Conservation (phyloP, 2,329 filamentous ascomycete genomes). For the Erysiphe neolycopersici region DNA sequence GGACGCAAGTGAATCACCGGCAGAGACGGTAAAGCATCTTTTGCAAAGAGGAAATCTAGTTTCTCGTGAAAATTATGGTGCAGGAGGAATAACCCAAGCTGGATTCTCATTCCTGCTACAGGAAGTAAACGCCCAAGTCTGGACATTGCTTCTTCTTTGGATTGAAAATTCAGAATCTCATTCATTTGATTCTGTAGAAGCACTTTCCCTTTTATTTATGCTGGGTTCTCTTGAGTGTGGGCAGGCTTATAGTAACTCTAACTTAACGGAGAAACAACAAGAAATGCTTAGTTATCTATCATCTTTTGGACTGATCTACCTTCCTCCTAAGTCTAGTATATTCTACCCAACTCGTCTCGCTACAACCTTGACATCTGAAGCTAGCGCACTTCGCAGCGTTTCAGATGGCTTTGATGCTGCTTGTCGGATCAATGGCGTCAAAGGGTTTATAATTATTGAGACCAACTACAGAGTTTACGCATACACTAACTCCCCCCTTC, state of each 20-base stretch:
- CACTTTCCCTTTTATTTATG: slow-evolving; percentile 88
- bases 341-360: slow-evolving; percentile 84
- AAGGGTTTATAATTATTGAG: slow-evolving; percentile 83
- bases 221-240: slow-evolving; percentile 82
- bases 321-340: slow-evolving; percentile 29
- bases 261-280: slow-evolving; percentile 53
- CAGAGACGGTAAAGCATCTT: slow-evolving; percentile 59
- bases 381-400: slow-evolving; percentile 40
- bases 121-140: slow-evolving; percentile 89
- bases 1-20: slow-evolving; percentile 26
- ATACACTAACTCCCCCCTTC: slow-evolving; percentile 78
- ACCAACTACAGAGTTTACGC: slow-evolving; percentile 96
- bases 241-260: slow-evolving; percentile 65
- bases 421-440: slow-evolving; percentile 22
- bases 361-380: slow-evolving; percentile 64
- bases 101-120: slow-evolving; percentile 90
- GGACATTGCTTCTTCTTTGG: slow-evolving; percentile 83
- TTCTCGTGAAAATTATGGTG: slow-evolving; percentile 21
- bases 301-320: slow-evolving; percentile 81
- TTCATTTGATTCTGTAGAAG: slow-evolving; percentile 69
- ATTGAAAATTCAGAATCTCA: slow-evolving; percentile 49
- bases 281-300: slow-evolving; percentile 77
- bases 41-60: slow-evolving; percentile 62
- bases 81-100: slow-evolving; percentile 60
- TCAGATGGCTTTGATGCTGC: slow-evolving; percentile 42